These are phyloP conservation scores for Nicotiana tabacum DNA, from an alignment of 257 asterid genomes.

Conservation along the genomic window DNA sequence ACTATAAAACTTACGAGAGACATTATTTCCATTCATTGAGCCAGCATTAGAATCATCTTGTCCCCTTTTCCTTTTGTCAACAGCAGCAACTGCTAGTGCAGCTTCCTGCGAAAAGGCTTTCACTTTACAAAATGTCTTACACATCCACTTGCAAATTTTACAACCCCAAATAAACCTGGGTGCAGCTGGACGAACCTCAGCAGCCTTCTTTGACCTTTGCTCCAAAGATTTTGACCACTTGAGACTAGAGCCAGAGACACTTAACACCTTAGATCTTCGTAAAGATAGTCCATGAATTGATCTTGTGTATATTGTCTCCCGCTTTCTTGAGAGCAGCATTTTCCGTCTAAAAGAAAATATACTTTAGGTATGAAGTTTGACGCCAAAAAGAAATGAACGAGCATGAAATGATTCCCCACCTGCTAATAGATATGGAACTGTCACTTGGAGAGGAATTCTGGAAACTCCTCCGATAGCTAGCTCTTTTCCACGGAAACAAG, in stretches of 20 bases:
- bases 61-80: slow-evolving; percentile 55
- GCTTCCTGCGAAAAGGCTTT: slow-evolving; percentile 52
- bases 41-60: slow-evolving; percentile 37
- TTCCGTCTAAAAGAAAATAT: slow-evolving; percentile 51
- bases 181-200: slow-evolving; percentile 55
- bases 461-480: slow-evolving; percentile 51
- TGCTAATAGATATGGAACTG: slow-evolving; percentile 31
- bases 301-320: slow-evolving; percentile 81
- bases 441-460: slow-evolving; percentile 34
- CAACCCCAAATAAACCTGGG: slow-evolving; percentile 10
- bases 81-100: slow-evolving; percentile 73
- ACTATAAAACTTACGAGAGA: slow-evolving; percentile 78
- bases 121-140: not conserved
- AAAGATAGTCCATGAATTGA: slow-evolving; percentile 82
- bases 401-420: slow-evolving; percentile 38
- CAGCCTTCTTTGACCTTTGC: slow-evolving; percentile 62
- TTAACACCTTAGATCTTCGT: slow-evolving; percentile 61
- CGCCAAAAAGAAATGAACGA: slow-evolving; percentile 10
- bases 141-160: not conserved
- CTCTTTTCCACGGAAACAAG: slow-evolving; percentile 63
- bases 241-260: slow-evolving; percentile 74
- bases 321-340: slow-evolving; percentile 54
- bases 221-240: slow-evolving; percentile 99
- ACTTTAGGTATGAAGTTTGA: slow-evolving; percentile 1
- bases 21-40: slow-evolving; percentile 52